Conservation (phyloP, 148 eudicot species). For the Pouteria glomerata region DNA sequence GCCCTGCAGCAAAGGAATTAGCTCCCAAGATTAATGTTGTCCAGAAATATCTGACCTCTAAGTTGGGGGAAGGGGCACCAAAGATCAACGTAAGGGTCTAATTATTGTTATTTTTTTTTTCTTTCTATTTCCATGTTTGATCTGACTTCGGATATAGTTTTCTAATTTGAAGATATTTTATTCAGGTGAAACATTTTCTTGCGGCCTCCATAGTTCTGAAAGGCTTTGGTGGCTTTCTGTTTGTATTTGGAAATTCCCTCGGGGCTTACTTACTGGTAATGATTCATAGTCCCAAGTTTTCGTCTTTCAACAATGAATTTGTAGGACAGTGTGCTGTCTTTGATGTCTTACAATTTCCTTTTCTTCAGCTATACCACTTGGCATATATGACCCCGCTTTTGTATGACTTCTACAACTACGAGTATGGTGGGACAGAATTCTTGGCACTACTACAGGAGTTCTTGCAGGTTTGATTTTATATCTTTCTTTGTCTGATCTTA, state of each 20-base stretch:
- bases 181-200: constrained; percentile 59
- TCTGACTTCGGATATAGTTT: background rate
- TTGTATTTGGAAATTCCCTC: constrained; percentile 64
- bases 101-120: background rate
- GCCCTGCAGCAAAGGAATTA: constrained; percentile 61
- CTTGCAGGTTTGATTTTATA: constrained; percentile 38
- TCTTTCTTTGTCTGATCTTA: background rate
- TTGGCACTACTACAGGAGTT: constrained; percentile 35
- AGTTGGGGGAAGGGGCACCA: constrained; percentile 37
- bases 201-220: constrained; percentile 50
- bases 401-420: constrained; percentile 55
- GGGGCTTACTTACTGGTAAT: constrained; percentile 81
- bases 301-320: background rate
- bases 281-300: constrained; percentile 1
- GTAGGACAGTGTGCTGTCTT: background rate
- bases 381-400: constrained; percentile 42
- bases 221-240: constrained; percentile 66
- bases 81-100: constrained; percentile 44
- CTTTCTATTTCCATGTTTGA: background rate
- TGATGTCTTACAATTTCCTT: background rate
- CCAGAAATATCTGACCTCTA: constrained; percentile 31
- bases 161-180: background rate
- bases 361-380: constrained; percentile 45
- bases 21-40: constrained; percentile 45
- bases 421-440: constrained; percentile 35